Evolutionary conservation across 2,329 filamentous ascomycete genomes (phyloP).

Genomic region (Diaporthe citriasiana): DNA sequence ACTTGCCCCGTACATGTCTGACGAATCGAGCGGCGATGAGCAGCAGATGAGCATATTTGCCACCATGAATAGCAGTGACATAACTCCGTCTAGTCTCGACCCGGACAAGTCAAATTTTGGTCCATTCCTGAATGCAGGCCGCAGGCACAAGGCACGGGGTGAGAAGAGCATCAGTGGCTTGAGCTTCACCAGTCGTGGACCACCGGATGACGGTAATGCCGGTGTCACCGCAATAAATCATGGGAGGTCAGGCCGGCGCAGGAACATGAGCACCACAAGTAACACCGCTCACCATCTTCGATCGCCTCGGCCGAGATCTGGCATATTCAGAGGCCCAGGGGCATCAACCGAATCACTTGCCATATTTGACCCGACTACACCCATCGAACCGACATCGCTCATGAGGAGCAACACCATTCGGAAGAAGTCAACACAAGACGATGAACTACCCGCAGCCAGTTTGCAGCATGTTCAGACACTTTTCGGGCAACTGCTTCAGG

Average conservation of each 20-base stretch:
- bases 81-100: conserved; percentile 76
- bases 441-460: conserved; percentile 90
- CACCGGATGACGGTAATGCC: conserved; percentile 74
- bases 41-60: conserved; percentile 90
- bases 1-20: conserved; percentile 93
- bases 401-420: conserved; percentile 88
- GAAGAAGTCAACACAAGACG: conserved; percentile 78
- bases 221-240: conserved; percentile 71
- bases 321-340: conserved; percentile 68
- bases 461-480: conserved; percentile 89
- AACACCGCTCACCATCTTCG: conserved; percentile 76
- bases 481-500: conserved; percentile 84
- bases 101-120: conserved; percentile 81
- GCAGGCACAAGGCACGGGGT: conserved; percentile 79
- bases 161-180: conserved; percentile 83
- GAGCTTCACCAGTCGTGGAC: conserved; percentile 74
- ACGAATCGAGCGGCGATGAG: conserved; percentile 94
- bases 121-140: conserved; percentile 78
- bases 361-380: conserved; percentile 59
- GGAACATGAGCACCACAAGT: conserved; percentile 89
- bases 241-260: conserved; percentile 75
- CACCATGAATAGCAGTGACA: conserved; percentile 76
- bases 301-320: conserved; percentile 77
- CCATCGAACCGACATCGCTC: conserved; percentile 63
- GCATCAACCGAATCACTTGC: conserved; percentile 66